Conservation (phyloP, 2,329 filamentous ascomycete genomes). For the Scortechinia acanthostroma region DNA sequence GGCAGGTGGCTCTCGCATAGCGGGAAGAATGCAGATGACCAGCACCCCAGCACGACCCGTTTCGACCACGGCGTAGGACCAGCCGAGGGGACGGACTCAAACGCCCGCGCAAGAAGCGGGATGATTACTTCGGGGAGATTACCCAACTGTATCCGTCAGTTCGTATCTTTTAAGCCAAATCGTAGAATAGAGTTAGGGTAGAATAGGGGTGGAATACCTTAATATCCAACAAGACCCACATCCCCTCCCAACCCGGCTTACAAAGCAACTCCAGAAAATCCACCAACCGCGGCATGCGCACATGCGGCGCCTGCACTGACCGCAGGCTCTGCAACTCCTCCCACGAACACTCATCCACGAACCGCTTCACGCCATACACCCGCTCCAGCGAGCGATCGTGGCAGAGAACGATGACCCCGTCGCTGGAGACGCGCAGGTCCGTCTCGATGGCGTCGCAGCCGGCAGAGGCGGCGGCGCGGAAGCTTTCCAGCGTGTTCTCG, state of each 20-base stretch:
- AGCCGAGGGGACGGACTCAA: conserved; percentile 38
- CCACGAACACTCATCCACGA: conserved; percentile 73
- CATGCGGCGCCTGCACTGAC: conserved; percentile 60
- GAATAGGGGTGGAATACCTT: conserved; percentile 45
- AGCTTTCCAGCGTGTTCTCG: conserved; percentile 80
- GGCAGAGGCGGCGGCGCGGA: conserved; percentile 64
- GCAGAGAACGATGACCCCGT: conserved; percentile 77
- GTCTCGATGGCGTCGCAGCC: conserved; percentile 81
- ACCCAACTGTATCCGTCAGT: conserved; percentile 39
- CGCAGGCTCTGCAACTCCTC: conserved; percentile 60
- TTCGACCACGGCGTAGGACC: conserved; percentile 50
- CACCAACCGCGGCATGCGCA: conserved; percentile 65
- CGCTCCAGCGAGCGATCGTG: conserved; percentile 72
- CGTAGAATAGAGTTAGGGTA: not conserved
- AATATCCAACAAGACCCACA: conserved; percentile 83
- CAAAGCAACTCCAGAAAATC: conserved; percentile 72
- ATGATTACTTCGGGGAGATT: conserved; percentile 69
- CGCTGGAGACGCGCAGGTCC: conserved; percentile 75
- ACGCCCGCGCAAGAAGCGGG: conserved; percentile 53
- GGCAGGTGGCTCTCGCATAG: conserved; percentile 56
- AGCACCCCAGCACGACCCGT: conserved; percentile 74
- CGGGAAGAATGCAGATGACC: conserved; percentile 18
- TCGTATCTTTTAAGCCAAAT: too few species aligned
- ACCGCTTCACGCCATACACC: conserved; percentile 71
- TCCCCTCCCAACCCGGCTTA: conserved; percentile 51